Conservation (phyloP, 2,329 filamentous ascomycete genomes). For the Ramularia collo-cygni region DNA sequence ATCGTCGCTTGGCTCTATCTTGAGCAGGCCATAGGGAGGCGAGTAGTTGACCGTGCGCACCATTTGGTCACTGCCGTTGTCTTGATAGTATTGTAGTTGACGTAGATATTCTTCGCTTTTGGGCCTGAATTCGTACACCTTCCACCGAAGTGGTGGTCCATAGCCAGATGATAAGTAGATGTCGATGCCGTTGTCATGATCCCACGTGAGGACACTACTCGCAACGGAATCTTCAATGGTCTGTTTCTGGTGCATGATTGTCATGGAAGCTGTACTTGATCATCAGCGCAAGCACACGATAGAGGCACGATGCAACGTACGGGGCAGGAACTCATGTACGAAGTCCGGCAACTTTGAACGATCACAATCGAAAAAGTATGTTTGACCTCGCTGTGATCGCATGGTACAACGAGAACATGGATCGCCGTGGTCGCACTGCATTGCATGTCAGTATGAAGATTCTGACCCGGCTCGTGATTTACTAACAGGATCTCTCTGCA, state of each 20-base stretch:
- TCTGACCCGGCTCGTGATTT: neutral
- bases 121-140: conserved; percentile 42
- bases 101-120: conserved; percentile 33
- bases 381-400: conserved; percentile 32
- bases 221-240: conserved; percentile 35
- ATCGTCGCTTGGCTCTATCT: conserved; percentile 39
- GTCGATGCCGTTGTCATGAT: conserved; percentile 32
- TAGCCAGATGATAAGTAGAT: conserved; percentile 39
- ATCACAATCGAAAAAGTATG: conserved; percentile 38
- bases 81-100: conserved; percentile 39
- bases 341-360: conserved; percentile 42
- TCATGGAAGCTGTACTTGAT: conserved; percentile 26
- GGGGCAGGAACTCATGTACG: conserved; percentile 38
- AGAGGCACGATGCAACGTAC: conserved; percentile 10
- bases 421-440: conserved; percentile 29
- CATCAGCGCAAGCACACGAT: no score
- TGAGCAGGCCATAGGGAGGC: conserved; percentile 41
- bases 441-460: conserved; percentile 1
- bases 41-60: conserved; percentile 32
- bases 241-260: conserved; percentile 38
- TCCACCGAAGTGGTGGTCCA: conserved; percentile 38
- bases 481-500: conserved; percentile 41
- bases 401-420: conserved; percentile 27
- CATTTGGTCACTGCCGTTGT: conserved; percentile 26
- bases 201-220: conserved; percentile 31